phyloP scores from a whole-genome alignment of 306 rosid species.

The Vigna radiata region DNA sequence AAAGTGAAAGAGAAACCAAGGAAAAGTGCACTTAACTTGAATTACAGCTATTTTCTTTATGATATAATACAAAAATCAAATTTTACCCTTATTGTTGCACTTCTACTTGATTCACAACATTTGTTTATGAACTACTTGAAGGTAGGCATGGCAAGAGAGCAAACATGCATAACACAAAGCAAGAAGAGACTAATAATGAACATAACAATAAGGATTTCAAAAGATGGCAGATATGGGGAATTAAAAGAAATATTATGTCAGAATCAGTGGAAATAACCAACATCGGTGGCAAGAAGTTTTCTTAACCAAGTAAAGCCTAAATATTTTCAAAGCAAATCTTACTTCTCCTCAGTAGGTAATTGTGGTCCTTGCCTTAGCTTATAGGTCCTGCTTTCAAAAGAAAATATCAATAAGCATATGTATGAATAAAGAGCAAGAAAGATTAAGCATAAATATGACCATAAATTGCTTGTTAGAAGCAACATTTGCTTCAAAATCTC shows the following conservation, averaged over 20 bases:
- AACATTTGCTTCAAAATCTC: slow-evolving; percentile 38
- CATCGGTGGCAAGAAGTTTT: slow-evolving; percentile 27
- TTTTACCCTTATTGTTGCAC: slow-evolving; percentile 10
- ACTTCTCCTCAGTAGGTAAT: slow-evolving; percentile 70
- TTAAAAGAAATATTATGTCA: slow-evolving; percentile 14
- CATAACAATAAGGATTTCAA: not conserved
- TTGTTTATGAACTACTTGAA: slow-evolving; percentile 15
- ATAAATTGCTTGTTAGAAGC: slow-evolving; percentile 18
- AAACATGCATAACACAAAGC: slow-evolving; percentile 5
- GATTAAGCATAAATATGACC: slow-evolving; percentile 24
- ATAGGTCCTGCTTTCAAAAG: slow-evolving; percentile 55
- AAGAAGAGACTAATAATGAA: slow-evolving; percentile 11
- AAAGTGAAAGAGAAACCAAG: slow-evolving; percentile 2
- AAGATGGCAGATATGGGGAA: not conserved
- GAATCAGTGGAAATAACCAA: slow-evolving; percentile 37
- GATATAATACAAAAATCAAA: slow-evolving; percentile 11
- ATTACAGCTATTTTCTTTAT: not conserved
- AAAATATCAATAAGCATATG: slow-evolving; percentile 39
- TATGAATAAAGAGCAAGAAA: slow-evolving; percentile 10
- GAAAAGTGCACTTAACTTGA: not conserved
- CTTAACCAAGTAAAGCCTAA: slow-evolving; percentile 27
- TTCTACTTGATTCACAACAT: slow-evolving; percentile 27
- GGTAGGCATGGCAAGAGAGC: not conserved
- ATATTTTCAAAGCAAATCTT: slow-evolving; percentile 50
- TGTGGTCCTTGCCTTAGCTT: slow-evolving; percentile 69